Evolutionary conservation across 768 basidiomycete genomes (phyloP), one percentile per base, ranked within the genome.

Genomic region (Clitopilus passeckerianus): DNA sequence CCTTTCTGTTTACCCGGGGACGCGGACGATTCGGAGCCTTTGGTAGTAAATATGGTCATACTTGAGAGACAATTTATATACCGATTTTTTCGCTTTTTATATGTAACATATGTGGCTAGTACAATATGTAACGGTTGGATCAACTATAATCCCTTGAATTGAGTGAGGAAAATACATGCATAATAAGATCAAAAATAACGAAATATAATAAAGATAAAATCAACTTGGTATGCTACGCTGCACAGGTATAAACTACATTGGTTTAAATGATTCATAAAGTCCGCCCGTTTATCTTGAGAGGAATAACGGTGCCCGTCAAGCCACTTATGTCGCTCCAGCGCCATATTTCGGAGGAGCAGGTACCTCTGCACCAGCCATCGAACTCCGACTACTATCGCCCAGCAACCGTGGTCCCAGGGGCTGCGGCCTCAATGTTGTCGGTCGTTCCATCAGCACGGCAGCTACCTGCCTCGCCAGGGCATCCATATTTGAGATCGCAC

Each of bases 391-490:
- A 18, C 46, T 23, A 23, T 34, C 37, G 2, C 34, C 56, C 8
- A n/a, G 56, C n/a, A 15, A n/a, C n/a, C 37, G 37, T 27, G 41
- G 34, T 57, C 56, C 16, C n/a, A 57, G 56, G 9, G 56, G 54
- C 30, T 33, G n/a, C 30, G 54, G 15, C 22, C 33, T 34, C 54
- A 24, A 34, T 27, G 54, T 34, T 8, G 54, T 34, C 14, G 35
- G 35, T 24, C 33, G 5, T 24, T 34, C 35, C 30, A 55, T 33
- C 30, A 73, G 61, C 35, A 71, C 64, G 12, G 53, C 62, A 18
- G 69, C 70, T 8, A 73, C 70, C 61, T 71, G 68, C 57, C 67
- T 66, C 34, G 72, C 72, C 10, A 73, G 65, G n/a, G 65, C 56
- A 22, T 66, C 63, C 12, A 73, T 67, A 58, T 71, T 61, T 16